Percentiles rank a stretch among this genome's conserved stretches.
These are phyloP conservation scores for Carex littledalei DNA, from an alignment of 176 grass and related monocot genomes.

Conservation along the genomic window DNA sequence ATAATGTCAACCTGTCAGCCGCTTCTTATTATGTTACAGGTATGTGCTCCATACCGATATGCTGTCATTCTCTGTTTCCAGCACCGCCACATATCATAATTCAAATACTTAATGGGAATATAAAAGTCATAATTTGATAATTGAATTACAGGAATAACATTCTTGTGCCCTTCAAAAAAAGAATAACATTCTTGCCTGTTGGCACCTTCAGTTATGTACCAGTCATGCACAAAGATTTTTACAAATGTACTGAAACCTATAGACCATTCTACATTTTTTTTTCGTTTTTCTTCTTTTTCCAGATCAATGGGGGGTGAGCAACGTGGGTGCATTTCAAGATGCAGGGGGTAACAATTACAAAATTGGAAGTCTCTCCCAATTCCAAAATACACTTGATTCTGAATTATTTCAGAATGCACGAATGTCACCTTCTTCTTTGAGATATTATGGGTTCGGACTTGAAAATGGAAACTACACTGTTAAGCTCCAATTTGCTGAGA, in stretches of 20 bases:
- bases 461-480: slow-evolving; percentile 92
- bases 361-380: slow-evolving; percentile 43
- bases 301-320: slow-evolving; percentile 76
- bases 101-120: not conserved
- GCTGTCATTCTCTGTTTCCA: not conserved
- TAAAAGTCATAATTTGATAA: not conserved
- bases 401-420: slow-evolving; percentile 71
- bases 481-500: slow-evolving; percentile 76
- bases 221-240: not conserved
- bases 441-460: slow-evolving; percentile 86
- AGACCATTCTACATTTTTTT: not conserved
- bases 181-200: not conserved
- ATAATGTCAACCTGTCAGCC: slow-evolving; percentile 27
- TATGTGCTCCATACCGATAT: not conserved
- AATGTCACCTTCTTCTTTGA: slow-evolving; percentile 73
- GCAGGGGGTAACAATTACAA: slow-evolving; percentile 44
- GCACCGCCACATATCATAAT: not conserved
- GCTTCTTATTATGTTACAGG: slow-evolving; percentile 53
- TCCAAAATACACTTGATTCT: slow-evolving; percentile 54
- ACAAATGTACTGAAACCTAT: not conserved
- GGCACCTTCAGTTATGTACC: not conserved
- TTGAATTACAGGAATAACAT: not conserved
- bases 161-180: no score
- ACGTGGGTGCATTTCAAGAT: slow-evolving; percentile 39
- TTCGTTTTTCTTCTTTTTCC: not conserved